Evolutionary conservation across 192 early-diverging fungal genomes (phyloP), one percentile per base, ranked within the genome.

Genomic region (Coemansia sp.): DNA sequence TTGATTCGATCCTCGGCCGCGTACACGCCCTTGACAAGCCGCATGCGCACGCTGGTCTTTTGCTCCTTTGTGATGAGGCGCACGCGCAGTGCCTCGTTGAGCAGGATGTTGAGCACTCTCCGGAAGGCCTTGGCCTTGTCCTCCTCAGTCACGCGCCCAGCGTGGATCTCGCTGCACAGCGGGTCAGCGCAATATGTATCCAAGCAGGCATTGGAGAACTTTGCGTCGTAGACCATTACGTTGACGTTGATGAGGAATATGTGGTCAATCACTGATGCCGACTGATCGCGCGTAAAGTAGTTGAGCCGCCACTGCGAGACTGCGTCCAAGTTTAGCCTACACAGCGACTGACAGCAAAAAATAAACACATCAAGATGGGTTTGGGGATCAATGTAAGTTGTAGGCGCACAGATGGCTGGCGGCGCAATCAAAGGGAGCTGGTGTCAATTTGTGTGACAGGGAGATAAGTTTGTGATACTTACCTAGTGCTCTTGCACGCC

Each of bases 221-320:
- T 74, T 57, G 85, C 34, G 61, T 82, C 80, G 66, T 74, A 86
- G 16, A 65, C 60, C 85, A 86, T 86, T 59, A 79, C 54, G 64
- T 82, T 81, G 24, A 75, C 77, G 65, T 86, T 86, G 46, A 77
- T 82, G 41, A 86, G 70, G 60, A 84, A 84, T 29, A 78, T 62
- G 59, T 78, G 74, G 73, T 84, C 78, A 54, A 80, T 75, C 60
- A 86, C 82, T 34, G 85, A 79, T 29, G 77, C 76, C 41, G 79
- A 65, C 70, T 80, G 72, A 44, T 80, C 78, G 33, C 79, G 78
- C 13, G 73, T 73, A 75, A 86, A 80, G 70, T 79, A 80, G 64
- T 77, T 74, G 22, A 86, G 73, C 38, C 80, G 71, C 85, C 85
- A 86, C 67, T 86, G 85, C 20, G 85, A 75, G n/a, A 86, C 80